Conservation (phyloP, 768 basidiomycete genomes). For the Saitozyma sp. region DNA sequence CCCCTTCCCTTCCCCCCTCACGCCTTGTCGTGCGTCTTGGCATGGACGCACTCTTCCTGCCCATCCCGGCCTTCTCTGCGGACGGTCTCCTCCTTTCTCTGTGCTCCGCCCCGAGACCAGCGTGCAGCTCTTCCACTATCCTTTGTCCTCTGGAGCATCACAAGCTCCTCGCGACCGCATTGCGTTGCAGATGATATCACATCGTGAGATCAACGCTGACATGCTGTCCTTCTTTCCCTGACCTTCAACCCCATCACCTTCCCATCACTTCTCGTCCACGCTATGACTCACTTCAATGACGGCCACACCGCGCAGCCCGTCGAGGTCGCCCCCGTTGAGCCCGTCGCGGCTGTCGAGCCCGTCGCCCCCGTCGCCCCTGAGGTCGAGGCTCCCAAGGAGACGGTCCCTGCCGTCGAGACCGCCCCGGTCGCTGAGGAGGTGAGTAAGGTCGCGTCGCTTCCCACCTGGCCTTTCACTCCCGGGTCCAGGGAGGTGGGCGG, state of each 20-base stretch:
- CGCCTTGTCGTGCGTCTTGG: no score
- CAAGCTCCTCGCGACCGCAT: neutral
- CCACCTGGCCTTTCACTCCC: neutral
- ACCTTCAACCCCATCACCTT: neutral
- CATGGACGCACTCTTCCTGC: no score
- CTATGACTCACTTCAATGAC: neutral
- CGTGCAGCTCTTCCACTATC: neutral
- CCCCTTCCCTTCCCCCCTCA: no score
- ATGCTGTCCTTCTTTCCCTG: neutral
- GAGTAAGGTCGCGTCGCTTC: slow-evolving; percentile 3
- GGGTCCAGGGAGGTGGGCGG: neutral
- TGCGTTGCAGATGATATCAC: neutral
- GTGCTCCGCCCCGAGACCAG: no score
- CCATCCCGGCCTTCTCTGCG: no score
- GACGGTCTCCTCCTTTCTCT: no score
- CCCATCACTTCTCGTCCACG: no score
- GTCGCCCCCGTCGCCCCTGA: slow-evolving; percentile 23
- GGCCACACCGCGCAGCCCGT: slow-evolving; percentile 27
- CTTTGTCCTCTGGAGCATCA: neutral
- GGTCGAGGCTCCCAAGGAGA: slow-evolving; percentile 3
- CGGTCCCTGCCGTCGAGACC: slow-evolving; percentile 17
- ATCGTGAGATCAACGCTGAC: neutral
- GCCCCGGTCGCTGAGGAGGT: slow-evolving; percentile 21
- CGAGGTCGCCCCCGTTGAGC: slow-evolving; percentile 53
- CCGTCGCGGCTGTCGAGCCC: slow-evolving; percentile 52